These are phyloP conservation scores for Colletotrichum agaves DNA, from an alignment of 2,329 filamentous ascomycete species.

Conservation along the genomic window DNA sequence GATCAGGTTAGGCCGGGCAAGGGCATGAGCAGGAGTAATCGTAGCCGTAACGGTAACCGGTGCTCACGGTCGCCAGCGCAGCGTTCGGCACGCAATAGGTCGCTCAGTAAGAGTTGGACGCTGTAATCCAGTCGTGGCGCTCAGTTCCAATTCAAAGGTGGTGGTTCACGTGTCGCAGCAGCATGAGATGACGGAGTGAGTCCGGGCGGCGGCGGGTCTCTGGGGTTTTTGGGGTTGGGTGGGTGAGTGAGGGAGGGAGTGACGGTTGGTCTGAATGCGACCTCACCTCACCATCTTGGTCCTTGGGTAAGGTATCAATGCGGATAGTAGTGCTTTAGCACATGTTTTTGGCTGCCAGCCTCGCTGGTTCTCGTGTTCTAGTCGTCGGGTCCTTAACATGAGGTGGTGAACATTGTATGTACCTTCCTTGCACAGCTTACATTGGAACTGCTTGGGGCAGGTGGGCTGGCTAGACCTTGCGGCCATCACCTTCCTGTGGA, in stretches of 20 bases:
- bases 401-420: neutral
- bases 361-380: conserved; percentile 18
- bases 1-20: conserved; percentile 5
- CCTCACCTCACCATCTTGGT: neutral
- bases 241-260: conserved; percentile 1
- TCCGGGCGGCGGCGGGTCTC: conserved; percentile 27
- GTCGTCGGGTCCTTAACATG: conserved; percentile 19
- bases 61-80: conserved; percentile 6
- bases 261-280: neutral
- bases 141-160: conserved; percentile 5
- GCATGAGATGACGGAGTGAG: conserved; percentile 31
- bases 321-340: too few relatives aligned
- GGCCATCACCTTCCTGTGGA: neutral
- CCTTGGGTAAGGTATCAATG: neutral
- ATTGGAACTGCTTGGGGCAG: conserved; percentile 1
- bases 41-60: conserved; percentile 8
- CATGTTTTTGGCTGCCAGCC: neutral
- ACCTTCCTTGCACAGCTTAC: neutral
- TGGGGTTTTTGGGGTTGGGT: conserved; percentile 10
- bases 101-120: conserved; percentile 11
- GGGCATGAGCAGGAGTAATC: conserved; percentile 10
- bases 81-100: conserved; percentile 11
- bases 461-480: neutral
- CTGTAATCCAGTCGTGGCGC: conserved; percentile 13
- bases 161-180: conserved; percentile 32